Evolutionary conservation across 2,329 filamentous ascomycete genomes (phyloP).

Genomic region (Aspergillus nomiae): DNA sequence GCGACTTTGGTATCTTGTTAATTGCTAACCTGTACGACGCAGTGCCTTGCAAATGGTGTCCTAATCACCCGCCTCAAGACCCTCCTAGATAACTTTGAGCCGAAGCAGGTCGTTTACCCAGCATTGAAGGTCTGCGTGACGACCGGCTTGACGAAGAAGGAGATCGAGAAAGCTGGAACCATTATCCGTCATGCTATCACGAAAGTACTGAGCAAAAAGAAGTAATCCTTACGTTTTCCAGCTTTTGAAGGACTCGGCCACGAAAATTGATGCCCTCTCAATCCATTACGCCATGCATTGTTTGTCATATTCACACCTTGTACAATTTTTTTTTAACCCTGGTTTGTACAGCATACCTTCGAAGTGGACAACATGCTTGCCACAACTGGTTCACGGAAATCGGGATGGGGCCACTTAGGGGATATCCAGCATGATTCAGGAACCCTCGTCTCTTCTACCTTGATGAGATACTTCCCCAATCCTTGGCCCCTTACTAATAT

Average conservation of each 20-base stretch:
- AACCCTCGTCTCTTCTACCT: neutral
- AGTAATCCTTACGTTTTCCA: constrained; percentile 32
- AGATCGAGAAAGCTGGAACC: constrained; percentile 90
- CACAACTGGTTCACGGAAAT: neutral
- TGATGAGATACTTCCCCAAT: neutral
- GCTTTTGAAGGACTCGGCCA: constrained; percentile 11
- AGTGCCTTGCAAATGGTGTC: constrained; percentile 85
- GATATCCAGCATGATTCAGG: neutral
- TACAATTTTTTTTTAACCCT: constrained; percentile 8
- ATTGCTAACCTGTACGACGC: neutral
- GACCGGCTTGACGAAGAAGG: constrained; percentile 84
- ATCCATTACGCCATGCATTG: constrained; percentile 2
- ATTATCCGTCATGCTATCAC: constrained; percentile 90
- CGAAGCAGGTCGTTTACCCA: constrained; percentile 71
- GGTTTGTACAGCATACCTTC: constrained; percentile 19
- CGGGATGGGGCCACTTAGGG: neutral
- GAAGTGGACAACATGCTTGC: neutral
- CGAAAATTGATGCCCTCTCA: constrained; percentile 23
- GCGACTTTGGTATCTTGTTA: neutral
- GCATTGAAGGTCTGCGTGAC: constrained; percentile 92
- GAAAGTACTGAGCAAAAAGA: constrained; percentile 73
- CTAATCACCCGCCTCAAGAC: constrained; percentile 85
- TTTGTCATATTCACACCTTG: constrained; percentile 9
- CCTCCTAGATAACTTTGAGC: constrained; percentile 66
- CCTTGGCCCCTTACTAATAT: neutral